phyloP scores from a whole-genome alignment of 306 rosid genomes.

The Rosa rugosa region DNA sequence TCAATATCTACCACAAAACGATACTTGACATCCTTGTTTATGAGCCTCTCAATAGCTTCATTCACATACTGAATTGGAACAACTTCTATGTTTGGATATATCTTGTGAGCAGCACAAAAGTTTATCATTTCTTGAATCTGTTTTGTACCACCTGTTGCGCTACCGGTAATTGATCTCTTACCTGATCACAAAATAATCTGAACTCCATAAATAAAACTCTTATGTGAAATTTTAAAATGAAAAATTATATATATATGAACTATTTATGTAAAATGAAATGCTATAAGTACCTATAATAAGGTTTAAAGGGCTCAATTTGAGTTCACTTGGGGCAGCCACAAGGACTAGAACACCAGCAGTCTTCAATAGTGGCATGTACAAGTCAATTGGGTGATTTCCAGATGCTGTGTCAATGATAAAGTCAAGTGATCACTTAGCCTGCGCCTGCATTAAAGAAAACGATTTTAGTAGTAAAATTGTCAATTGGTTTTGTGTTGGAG shows the following conservation, averaged over 20 bases:
- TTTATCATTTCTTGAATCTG: conserved; percentile 68
- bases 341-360: conserved; percentile 58
- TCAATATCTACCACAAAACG: conserved; percentile 81
- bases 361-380: conserved; percentile 70
- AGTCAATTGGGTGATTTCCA: conserved; percentile 79
- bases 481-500: not conserved
- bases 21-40: conserved; percentile 68
- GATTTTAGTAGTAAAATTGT: not conserved
- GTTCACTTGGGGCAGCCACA: conserved; percentile 69
- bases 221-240: too few species aligned
- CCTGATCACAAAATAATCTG: conserved; percentile 35
- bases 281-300: conserved; percentile 46
- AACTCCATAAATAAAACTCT: not conserved
- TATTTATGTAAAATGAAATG: not conserved
- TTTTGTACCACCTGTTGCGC: conserved; percentile 63
- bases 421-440: conserved; percentile 62
- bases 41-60: conserved; percentile 77
- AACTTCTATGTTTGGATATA: conserved; percentile 71
- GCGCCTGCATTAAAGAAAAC: conserved; percentile 31
- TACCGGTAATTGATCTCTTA: conserved; percentile 57
- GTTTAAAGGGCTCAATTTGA: conserved; percentile 60
- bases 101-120: conserved; percentile 59
- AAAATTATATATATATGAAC: too few species aligned
- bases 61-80: conserved; percentile 69
- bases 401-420: conserved; percentile 78